These are phyloP conservation scores for Exophiala sideris DNA, from an alignment of 2,329 filamentous ascomycete species.

Conservation along the genomic window DNA sequence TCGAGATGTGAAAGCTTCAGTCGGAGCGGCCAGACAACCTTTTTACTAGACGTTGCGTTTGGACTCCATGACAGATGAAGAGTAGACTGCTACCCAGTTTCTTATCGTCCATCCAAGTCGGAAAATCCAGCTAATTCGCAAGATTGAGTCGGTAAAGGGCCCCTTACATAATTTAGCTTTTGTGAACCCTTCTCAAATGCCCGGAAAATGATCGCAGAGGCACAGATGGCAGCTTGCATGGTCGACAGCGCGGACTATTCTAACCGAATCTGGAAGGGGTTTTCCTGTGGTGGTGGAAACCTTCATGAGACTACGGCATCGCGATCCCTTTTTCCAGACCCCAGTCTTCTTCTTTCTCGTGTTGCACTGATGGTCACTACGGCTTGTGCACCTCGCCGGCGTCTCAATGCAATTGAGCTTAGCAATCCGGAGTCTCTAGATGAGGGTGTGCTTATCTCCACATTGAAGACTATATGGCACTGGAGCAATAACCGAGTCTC, in stretches of 20 bases:
- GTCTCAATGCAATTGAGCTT: not conserved
- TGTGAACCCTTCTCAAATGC: not conserved
- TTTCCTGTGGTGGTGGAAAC: not conserved
- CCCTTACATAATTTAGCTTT: no score
- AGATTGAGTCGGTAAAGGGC: no score
- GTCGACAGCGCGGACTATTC: constrained; percentile 1
- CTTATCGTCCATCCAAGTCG: no score
- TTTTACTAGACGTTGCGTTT: no score
- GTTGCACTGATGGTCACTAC: not conserved
- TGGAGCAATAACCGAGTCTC: not conserved
- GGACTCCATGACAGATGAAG: no score
- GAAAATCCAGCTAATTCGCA: no score
- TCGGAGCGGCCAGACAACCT: no score
- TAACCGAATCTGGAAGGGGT: not conserved
- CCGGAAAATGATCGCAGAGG: not conserved
- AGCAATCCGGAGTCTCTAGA: not conserved
- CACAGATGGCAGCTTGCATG: no score
- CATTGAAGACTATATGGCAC: not conserved
- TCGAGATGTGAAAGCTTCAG: no score
- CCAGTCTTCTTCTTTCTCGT: not conserved
- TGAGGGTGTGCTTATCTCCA: not conserved
- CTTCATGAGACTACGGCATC: not conserved
- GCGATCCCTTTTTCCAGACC: no score
- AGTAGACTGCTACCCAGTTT: no score
- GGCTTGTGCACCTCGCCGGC: no score